Percentiles rank a stretch among this genome's conserved stretches.
Evolutionary conservation across 2,329 filamentous ascomycete species (phyloP).

Genomic region (Penicillium sp.): DNA sequence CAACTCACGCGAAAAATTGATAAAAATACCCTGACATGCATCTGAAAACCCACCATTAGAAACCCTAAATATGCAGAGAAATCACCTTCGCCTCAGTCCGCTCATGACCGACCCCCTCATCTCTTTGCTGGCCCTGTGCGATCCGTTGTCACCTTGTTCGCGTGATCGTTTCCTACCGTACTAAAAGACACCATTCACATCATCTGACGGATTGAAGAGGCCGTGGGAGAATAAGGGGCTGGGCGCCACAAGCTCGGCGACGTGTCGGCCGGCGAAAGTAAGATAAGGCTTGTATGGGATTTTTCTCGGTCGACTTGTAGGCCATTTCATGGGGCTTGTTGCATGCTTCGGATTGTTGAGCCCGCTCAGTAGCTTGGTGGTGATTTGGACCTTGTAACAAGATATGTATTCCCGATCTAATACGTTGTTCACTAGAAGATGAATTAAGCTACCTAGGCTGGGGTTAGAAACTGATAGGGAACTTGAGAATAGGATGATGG

Average conservation of each 20-base stretch:
- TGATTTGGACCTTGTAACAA: constrained; percentile 12
- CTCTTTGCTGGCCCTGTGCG: background rate
- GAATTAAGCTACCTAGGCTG: no score
- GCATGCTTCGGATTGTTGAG: constrained; percentile 5
- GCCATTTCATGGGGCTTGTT: constrained; percentile 1
- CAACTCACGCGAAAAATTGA: no score
- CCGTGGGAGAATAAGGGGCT: background rate
- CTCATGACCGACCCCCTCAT: no score
- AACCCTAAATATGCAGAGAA: no score
- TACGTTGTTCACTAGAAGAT: constrained; percentile 11
- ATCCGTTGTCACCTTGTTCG: background rate
- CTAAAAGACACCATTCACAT: background rate
- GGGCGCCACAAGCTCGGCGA: constrained; percentile 2
- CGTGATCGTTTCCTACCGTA: background rate
- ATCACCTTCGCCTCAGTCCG: no score
- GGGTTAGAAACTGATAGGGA: no score
- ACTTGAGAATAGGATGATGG: no score
- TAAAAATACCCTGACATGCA: no score
- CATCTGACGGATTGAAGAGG: background rate
- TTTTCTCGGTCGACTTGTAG: constrained; percentile 3
- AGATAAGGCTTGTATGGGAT: constrained; percentile 13
- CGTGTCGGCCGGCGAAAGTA: constrained; percentile 9
- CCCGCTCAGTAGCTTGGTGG: constrained; percentile 5
- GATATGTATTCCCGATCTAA: constrained; percentile 8
- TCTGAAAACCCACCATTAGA: no score